phyloP scores from a whole-genome alignment of 2,329 filamentous ascomycete genomes.

The Xylariaceae sp. region DNA sequence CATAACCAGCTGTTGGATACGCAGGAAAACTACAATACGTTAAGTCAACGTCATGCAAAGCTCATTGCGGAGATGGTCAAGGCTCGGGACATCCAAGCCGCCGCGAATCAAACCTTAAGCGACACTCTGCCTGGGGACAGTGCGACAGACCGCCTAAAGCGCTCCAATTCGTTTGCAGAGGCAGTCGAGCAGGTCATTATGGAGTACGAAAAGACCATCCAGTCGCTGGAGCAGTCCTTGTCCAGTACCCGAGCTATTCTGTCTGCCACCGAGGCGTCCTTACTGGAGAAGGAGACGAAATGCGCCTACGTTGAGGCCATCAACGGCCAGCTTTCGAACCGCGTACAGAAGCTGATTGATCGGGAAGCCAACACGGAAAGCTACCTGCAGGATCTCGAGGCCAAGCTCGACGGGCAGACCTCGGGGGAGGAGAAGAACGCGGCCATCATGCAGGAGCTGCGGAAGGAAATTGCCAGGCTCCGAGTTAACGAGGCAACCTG shows the following conservation, averaged over 20 bases:
- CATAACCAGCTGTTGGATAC: slow-evolving; percentile 89
- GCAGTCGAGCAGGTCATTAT: slow-evolving; percentile 94
- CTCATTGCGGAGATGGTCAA: slow-evolving; percentile 90
- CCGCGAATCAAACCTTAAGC: slow-evolving; percentile 54
- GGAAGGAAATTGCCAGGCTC: slow-evolving; percentile 82
- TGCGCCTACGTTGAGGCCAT: slow-evolving; percentile 91
- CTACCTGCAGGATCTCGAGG: slow-evolving; percentile 87
- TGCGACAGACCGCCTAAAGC: slow-evolving; percentile 81
- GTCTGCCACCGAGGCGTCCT: slow-evolving; percentile 74
- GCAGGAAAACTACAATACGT: slow-evolving; percentile 89
- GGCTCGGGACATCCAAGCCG: slow-evolving; percentile 64
- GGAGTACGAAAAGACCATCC: slow-evolving; percentile 98
- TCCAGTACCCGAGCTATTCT: slow-evolving; percentile 81
- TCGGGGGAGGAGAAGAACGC: slow-evolving; percentile 91
- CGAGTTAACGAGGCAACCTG: slow-evolving; percentile 85
- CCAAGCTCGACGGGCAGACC: slow-evolving; percentile 82
- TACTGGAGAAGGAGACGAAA: slow-evolving; percentile 90
- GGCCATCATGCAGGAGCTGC: slow-evolving; percentile 76
- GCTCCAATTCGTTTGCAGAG: slow-evolving; percentile 92
- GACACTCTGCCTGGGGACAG: slow-evolving; percentile 67
- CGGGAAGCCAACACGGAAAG: slow-evolving; percentile 87
- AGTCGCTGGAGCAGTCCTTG: slow-evolving; percentile 83
- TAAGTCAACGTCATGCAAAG: slow-evolving; percentile 91
- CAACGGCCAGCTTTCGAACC: slow-evolving; percentile 80
- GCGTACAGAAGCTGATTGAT: slow-evolving; percentile 89